phyloP scores from a whole-genome alignment of 805 yeast genomes.

The Ascoidea tarda region DNA sequence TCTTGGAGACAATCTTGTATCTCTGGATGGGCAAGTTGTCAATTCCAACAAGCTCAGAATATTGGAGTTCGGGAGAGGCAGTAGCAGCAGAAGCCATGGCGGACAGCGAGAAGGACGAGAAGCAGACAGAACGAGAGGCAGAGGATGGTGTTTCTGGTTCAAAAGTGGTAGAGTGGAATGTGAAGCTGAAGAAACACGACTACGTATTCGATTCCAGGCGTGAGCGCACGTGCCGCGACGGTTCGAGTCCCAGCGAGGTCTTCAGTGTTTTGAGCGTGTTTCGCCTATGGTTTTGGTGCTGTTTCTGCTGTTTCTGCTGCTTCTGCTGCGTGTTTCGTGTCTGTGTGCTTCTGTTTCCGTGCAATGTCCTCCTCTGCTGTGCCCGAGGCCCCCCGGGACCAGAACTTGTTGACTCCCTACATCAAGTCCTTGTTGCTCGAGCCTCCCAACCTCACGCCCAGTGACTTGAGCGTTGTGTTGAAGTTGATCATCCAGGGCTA shows the following conservation, averaged over 20 bases:
- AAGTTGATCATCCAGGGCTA: slow-evolving; percentile 10
- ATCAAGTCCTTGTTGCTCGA: slow-evolving; percentile 4
- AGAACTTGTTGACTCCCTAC: slow-evolving; percentile 4
- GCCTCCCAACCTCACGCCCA: slow-evolving; percentile 7
- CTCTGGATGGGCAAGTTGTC: slow-evolving; percentile 65
- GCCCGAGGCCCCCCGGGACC: too few species aligned
- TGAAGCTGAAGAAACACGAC: too few species aligned
- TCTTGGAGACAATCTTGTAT: slow-evolving; percentile 60
- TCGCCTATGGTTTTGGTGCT: too few species aligned
- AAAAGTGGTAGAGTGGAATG: too few species aligned
- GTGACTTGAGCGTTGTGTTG: slow-evolving; percentile 11
- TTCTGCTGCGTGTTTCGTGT: too few species aligned
- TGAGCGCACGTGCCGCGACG: too few species aligned
- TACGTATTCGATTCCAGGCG: too few species aligned
- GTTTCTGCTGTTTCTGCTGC: too few species aligned
- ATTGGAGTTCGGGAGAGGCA: not conserved
- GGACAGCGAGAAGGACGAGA: not conserved
- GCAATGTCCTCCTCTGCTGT: too few species aligned
- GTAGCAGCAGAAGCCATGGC: slow-evolving; percentile 2
- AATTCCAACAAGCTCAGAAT: slow-evolving; percentile 42
- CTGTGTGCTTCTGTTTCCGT: too few species aligned
- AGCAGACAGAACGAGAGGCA: not conserved
- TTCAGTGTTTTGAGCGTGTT: too few species aligned
- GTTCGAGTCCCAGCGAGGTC: too few species aligned
- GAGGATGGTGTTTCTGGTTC: slow-evolving; percentile 3